Evolutionary conservation across 2,329 filamentous ascomycete species (phyloP).

Genomic region (Mollisia scopiformis): DNA sequence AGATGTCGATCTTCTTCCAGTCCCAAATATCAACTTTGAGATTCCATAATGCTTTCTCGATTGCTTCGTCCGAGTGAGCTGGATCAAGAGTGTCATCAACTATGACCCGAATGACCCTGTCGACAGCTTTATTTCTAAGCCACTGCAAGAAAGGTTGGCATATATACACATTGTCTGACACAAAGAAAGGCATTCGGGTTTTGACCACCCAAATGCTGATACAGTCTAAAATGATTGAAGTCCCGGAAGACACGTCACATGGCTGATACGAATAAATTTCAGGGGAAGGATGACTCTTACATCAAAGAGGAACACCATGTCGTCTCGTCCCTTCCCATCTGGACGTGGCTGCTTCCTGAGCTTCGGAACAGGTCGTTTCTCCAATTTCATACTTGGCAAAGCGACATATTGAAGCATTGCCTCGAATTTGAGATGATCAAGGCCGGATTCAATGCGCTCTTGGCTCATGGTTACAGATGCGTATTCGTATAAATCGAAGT

Average conservation of each 20-base stretch:
- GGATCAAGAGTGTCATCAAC: constrained; percentile 30
- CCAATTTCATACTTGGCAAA: constrained; percentile 20
- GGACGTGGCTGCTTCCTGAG: not conserved
- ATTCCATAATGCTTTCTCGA: constrained; percentile 29
- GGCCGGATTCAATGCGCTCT: constrained; percentile 16
- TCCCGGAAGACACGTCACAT: no score
- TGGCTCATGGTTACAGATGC: constrained; percentile 13
- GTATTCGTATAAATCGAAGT: constrained; percentile 30
- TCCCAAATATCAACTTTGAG: constrained; percentile 36
- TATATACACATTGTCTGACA: no score
- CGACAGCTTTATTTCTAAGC: constrained; percentile 32
- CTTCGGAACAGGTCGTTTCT: constrained; percentile 11
- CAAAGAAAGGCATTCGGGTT: no score
- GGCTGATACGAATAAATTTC: no score
- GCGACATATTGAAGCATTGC: constrained; percentile 35
- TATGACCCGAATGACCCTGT: constrained; percentile 35
- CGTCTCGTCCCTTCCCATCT: constrained; percentile 20
- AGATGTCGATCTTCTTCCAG: constrained; percentile 37
- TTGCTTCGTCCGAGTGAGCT: constrained; percentile 36
- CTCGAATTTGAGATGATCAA: constrained; percentile 31
- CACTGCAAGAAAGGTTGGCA: no score
- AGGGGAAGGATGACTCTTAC: no score
- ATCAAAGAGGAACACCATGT: constrained; percentile 35
- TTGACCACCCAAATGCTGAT: no score
- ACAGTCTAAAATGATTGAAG: no score